These are phyloP conservation scores for Aureobasidium lini DNA, from an alignment of 2,329 filamentous ascomycete genomes.

Conservation along the genomic window DNA sequence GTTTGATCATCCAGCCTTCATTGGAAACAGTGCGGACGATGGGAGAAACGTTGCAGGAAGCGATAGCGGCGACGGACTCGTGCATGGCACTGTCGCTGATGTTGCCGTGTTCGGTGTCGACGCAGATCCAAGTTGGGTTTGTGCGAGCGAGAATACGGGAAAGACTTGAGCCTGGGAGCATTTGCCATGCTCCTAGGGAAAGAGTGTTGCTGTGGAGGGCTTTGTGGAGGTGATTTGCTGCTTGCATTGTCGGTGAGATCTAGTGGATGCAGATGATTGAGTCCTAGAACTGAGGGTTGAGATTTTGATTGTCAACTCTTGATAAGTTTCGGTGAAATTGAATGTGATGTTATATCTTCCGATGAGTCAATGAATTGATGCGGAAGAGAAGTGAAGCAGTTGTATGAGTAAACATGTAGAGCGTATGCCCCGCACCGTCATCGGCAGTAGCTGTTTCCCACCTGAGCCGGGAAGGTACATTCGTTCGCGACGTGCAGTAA, in stretches of 20 bases:
- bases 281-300: too few relatives aligned
- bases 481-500: background rate
- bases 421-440: background rate
- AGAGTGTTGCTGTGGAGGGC: conserved; percentile 43
- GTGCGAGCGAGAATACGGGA: conserved; percentile 46
- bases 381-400: background rate
- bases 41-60: conserved; percentile 36
- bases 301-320: too few relatives aligned
- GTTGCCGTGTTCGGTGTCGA: conserved; percentile 51
- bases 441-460: background rate
- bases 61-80: conserved; percentile 45
- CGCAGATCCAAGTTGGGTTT: conserved; percentile 47
- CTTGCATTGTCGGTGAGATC: conserved; percentile 38
- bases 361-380: background rate
- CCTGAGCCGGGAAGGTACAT: background rate
- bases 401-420: background rate
- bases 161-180: conserved; percentile 48
- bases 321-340: background rate
- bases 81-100: conserved; percentile 49
- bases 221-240: conserved; percentile 46
- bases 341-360: background rate
- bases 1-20: conserved; percentile 56
- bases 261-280: too few relatives aligned
- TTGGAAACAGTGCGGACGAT: conserved; percentile 46
- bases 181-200: conserved; percentile 52